A percentile compares a stretch with the other conserved stretches of the same genome.
phyloP scores from a whole-genome alignment of 2,329 filamentous ascomycete genomes.

The Dothistroma septosporum region DNA sequence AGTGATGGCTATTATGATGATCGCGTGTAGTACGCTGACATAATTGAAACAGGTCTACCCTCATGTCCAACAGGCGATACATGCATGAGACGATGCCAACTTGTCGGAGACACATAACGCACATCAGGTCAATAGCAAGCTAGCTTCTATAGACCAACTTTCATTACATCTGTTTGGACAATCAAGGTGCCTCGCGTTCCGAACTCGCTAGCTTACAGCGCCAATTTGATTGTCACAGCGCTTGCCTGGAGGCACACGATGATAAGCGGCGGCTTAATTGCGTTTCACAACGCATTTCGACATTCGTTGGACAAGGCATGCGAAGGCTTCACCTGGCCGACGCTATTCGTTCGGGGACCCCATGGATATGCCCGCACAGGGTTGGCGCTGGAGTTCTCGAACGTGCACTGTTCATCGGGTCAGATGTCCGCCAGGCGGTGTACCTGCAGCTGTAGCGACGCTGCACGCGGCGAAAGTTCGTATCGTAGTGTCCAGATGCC shows the following conservation, averaged over 20 bases:
- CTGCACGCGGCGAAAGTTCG: constrained; percentile 1
- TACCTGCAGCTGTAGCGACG: constrained; percentile 2
- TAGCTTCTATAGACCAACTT: background rate
- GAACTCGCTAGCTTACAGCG: background rate
- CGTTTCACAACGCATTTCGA: background rate
- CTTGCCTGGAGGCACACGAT: background rate
- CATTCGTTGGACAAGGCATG: background rate
- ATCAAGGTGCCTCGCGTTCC: background rate
- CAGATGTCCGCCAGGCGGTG: constrained; percentile 2
- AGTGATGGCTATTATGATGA: no score
- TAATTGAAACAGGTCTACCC: constrained; percentile 54
- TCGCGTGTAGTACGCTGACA: background rate
- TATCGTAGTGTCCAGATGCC: background rate
- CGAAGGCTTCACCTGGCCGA: background rate
- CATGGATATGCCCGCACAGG: background rate
- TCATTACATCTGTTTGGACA: background rate
- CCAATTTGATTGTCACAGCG: background rate
- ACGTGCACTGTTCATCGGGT: background rate
- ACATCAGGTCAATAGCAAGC: background rate
- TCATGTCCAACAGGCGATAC: constrained; percentile 65
- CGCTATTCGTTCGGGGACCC: background rate
- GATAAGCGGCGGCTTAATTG: background rate
- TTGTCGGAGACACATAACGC: background rate
- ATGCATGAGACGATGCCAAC: constrained; percentile 18
- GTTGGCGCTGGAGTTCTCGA: background rate